Conservation (phyloP, 768 basidiomycete species). For the Termitomyces sp. region DNA sequence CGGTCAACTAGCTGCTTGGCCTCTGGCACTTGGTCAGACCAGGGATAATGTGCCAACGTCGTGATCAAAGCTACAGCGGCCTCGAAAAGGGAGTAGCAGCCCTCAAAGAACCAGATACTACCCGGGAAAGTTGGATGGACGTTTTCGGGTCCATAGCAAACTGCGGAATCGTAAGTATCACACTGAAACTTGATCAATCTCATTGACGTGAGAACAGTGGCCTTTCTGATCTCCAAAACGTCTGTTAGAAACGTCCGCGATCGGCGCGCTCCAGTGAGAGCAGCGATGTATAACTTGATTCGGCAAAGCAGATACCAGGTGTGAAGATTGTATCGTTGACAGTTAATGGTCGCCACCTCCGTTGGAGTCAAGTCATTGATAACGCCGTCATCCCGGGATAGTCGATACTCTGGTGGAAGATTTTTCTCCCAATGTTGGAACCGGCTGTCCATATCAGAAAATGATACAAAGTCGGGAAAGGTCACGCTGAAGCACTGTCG, state of each 20-base stretch:
- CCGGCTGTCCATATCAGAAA: slow-evolving; percentile 36
- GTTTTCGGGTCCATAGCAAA: slow-evolving; percentile 15
- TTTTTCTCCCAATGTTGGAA: slow-evolving; percentile 37
- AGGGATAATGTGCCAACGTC: slow-evolving; percentile 32
- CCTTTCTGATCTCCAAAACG: slow-evolving; percentile 27
- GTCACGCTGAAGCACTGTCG: slow-evolving; percentile 29
- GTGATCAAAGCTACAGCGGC: slow-evolving; percentile 40
- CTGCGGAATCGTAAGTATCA: slow-evolving; percentile 26
- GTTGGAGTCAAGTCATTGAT: slow-evolving; percentile 20
- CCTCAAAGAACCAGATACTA: slow-evolving; percentile 35
- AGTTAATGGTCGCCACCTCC: slow-evolving; percentile 27
- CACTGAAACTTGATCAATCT: slow-evolving; percentile 39
- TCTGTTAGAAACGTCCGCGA: slow-evolving; percentile 17
- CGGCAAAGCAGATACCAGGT: slow-evolving; percentile 42
- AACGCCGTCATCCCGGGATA: slow-evolving; percentile 20
- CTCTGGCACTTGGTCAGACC: slow-evolving; percentile 29
- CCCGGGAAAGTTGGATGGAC: slow-evolving; percentile 21
- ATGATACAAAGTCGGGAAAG: slow-evolving; percentile 26
- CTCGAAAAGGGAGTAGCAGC: slow-evolving; percentile 40
- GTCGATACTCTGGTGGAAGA: slow-evolving; percentile 34
- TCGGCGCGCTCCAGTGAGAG: slow-evolving; percentile 29
- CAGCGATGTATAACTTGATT: slow-evolving; percentile 39
- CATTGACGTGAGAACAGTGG: slow-evolving; percentile 32
- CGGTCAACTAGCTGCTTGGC: slow-evolving; percentile 31
- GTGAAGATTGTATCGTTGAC: slow-evolving; percentile 37